Conservation (phyloP, 805 yeast species). For the Candida dendrica region DNA sequence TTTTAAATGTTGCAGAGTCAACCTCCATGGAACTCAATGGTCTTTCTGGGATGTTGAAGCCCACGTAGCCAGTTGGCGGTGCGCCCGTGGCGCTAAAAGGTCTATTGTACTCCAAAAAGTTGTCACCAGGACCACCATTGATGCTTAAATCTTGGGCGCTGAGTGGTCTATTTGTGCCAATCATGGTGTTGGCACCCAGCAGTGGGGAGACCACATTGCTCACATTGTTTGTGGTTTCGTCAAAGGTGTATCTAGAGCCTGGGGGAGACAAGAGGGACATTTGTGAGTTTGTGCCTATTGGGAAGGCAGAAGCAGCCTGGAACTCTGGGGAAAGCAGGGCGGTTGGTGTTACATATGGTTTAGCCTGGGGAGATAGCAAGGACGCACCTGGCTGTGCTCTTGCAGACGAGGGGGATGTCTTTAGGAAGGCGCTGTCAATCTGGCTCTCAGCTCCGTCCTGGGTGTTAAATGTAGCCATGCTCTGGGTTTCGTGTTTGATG, state of each 20-base stretch:
- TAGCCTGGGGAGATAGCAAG: constrained; percentile 24
- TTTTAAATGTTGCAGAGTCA: constrained; percentile 33
- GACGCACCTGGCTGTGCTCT: constrained; percentile 36
- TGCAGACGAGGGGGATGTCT: constrained; percentile 4
- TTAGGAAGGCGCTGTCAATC: background rate
- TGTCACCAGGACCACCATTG: too few relatives aligned
- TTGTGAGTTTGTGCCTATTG: background rate
- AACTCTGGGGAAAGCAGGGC: constrained; percentile 6
- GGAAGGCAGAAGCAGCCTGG: background rate
- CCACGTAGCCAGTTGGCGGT: background rate
- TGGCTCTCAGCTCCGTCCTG: background rate
- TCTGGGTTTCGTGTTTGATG: too few relatives aligned
- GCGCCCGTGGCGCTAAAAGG: constrained; percentile 12
- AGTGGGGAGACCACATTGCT: too few relatives aligned
- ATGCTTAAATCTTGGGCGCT: constrained; percentile 18
- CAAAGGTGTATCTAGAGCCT: constrained; percentile 26
- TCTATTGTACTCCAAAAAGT: constrained; percentile 4
- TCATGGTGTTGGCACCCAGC: constrained; percentile 1
- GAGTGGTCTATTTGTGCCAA: constrained; percentile 12
- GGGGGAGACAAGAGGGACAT: constrained; percentile 13
- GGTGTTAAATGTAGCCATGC: background rate
- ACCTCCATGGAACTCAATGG: constrained; percentile 24
- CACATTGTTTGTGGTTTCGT: background rate
- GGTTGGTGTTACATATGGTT: constrained; percentile 6
- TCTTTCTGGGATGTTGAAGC: constrained; percentile 16